phyloP scores from a whole-genome alignment of 148 eudicot genomes.

The Fallopia convolvulus region DNA sequence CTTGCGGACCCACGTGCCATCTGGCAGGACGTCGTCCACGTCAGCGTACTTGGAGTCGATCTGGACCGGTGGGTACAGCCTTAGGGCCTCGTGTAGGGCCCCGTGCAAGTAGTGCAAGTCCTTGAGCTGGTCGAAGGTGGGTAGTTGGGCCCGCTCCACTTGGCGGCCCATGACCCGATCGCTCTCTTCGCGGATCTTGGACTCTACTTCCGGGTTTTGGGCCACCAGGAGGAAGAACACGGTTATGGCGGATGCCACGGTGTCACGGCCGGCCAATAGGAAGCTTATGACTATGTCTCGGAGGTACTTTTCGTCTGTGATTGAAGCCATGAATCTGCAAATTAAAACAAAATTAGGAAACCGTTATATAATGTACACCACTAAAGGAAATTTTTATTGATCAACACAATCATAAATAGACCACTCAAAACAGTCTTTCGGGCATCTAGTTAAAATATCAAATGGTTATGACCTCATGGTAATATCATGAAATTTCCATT shows the following conservation, averaged over 20 bases:
- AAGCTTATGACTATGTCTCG: conserved; percentile 30
- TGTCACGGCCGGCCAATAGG: conserved; percentile 25
- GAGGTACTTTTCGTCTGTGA: conserved; percentile 25
- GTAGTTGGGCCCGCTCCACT: conserved; percentile 8
- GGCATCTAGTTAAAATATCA: no score
- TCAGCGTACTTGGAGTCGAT: conserved; percentile 27
- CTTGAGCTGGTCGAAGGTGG: conserved; percentile 26
- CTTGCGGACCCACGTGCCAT: conserved; percentile 28
- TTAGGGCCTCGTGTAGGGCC: conserved; percentile 31
- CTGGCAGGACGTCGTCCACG: conserved; percentile 23
- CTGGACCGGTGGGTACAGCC: conserved; percentile 46
- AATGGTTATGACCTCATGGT: no score
- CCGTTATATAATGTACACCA: neutral
- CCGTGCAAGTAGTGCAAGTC: conserved; percentile 32
- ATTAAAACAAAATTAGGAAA: neutral
- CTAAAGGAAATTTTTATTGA: neutral
- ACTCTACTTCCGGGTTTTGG: conserved; percentile 20
- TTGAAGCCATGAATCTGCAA: conserved; percentile 18
- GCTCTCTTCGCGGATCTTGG: conserved; percentile 23
- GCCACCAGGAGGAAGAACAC: conserved; percentile 30
- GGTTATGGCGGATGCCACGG: conserved; percentile 27
- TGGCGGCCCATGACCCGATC: conserved; percentile 10
- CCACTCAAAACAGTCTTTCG: no score
- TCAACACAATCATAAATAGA: neutral
- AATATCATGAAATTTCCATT: no score